These are phyloP conservation scores for Sorghum bicolor DNA, from an alignment of 176 grass and related monocot genomes.

Conservation along the genomic window Sorghum_bicolor_NCBIv3 NC_012878.2:52802501-52803000, in stretches of 20 bases:
- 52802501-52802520: not conserved
- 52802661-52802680: conserved; percentile 96
- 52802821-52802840: conserved; percentile 99
- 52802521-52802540: not conserved
- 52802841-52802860: conserved; percentile 94
- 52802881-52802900: conserved; percentile 94
- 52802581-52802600: conserved; percentile 99
- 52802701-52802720: conserved; percentile 94
- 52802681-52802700: conserved; percentile 96
- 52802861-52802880: conserved; percentile 99
- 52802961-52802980: conserved; percentile 97
- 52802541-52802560: conserved; percentile 9
- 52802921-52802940: conserved; percentile 98
- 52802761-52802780: not conserved
- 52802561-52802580: conserved; percentile 87
- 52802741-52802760: not conserved
- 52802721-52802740: conserved; percentile 54
- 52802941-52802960: conserved; percentile 94
- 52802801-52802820: conserved; percentile 99
- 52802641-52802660: conserved; percentile 89
- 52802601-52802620: conserved; percentile 98
- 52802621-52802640: conserved; percentile 93
- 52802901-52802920: conserved; percentile 99
- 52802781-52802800: conserved; percentile 42
- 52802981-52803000: conserved; percentile 99